phyloP scores from a whole-genome alignment of 2,329 filamentous ascomycete genomes.

The Fusarium beomiforme region DNA sequence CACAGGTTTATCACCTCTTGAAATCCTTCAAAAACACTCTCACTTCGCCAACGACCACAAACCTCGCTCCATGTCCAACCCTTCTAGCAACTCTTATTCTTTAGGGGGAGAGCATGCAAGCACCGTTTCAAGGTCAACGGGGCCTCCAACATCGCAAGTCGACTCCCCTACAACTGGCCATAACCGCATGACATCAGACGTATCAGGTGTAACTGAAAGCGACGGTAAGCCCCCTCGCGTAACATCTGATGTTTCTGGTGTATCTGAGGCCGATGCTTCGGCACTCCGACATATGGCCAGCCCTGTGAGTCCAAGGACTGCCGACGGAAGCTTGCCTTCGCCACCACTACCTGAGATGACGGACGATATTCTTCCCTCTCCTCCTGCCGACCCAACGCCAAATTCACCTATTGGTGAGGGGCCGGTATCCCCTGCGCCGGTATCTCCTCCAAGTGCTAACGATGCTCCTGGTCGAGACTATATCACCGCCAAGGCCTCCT shows the following conservation, averaged over 20 bases:
- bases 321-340: constrained; percentile 2
- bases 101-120: constrained; percentile 38
- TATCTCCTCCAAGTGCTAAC: constrained; percentile 45
- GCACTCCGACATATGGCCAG: constrained; percentile 27
- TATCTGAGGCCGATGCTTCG: constrained; percentile 34
- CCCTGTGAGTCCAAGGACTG: constrained; percentile 37
- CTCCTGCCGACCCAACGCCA: constrained; percentile 13
- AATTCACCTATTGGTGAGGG: constrained; percentile 9
- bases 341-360: constrained; percentile 11
- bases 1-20: constrained; percentile 52
- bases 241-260: constrained; percentile 39
- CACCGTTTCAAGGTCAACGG: constrained; percentile 44
- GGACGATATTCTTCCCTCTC: constrained; percentile 23
- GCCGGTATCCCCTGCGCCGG: background rate
- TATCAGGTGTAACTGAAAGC: constrained; percentile 31
- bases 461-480: constrained; percentile 44
- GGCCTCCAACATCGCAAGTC: constrained; percentile 8
- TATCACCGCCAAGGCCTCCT: constrained; percentile 37
- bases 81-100: constrained; percentile 42
- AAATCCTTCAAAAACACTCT: constrained; percentile 52
- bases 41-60: constrained; percentile 32
- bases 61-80: constrained; percentile 28
- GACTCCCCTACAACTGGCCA: constrained; percentile 23
- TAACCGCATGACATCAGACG: constrained; percentile 33
- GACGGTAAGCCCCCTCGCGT: constrained; percentile 19